Evolutionary conservation across 495 filamentous ascomycete species (phyloP), one percentile per base, ranked within the genome.

Genomic region (Lepraria neglecta): DNA sequence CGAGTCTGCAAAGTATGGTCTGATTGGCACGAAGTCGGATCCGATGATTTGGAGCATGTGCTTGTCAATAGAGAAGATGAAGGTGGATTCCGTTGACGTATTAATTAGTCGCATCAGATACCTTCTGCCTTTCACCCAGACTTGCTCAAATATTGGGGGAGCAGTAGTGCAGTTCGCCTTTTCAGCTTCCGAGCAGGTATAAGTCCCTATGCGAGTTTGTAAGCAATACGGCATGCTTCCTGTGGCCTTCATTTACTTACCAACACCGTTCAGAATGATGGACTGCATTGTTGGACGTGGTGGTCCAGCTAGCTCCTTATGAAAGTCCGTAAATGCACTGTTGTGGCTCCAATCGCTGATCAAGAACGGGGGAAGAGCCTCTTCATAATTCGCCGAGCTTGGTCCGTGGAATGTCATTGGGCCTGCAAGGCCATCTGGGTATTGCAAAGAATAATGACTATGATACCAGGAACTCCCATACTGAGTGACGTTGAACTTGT

Each of bases 351-450:
- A 81, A 55, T 82, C 74, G 42, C 65, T 74, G 21, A 77, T 33
- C n/a, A 74, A 50, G 15, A 78, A 67, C 11, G 78, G 75, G 44
- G 83, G 84, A 24, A 87, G 71, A 63, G 87, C 83, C 33, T 77
- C 69, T 40, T 88, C 84, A 64, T 87, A 87, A 35, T 78, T 64
- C 10, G 68, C 72, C 17, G 75, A 76, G 4, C 76, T 72, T 5
- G 85, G 85, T 4, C 84, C 84, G 63, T 87, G 76, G 69, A 88
- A 80, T 51, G 80, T 70, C 60, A 88, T 74, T 6, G 82, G 69
- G 11, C 85, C 84, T 40, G 72, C 64, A 7, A 80, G 59, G 44
- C 80, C 81, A n/a, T 69, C 76, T 17, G 66, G 61, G 31, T 75
- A 75, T 61, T 83, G 78, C 6, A 73, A 66, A 6, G 69, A 73